phyloP scores from a whole-genome alignment of 2,329 filamentous ascomycete species.

The Rutstroemia sydowiana region DNA sequence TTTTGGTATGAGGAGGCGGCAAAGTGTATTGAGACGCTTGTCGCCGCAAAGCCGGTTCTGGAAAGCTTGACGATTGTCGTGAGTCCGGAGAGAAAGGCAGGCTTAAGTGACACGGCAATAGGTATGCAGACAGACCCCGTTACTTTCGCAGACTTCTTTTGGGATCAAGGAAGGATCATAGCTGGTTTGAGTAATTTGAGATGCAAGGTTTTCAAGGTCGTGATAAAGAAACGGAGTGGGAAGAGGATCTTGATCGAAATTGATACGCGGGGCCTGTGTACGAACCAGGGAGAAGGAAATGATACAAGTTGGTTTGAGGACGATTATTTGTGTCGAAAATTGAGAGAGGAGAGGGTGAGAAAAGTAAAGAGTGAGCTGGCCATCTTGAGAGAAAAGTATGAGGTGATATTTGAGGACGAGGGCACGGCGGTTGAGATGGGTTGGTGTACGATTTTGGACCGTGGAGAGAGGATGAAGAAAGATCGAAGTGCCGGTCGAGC shows the following conservation, averaged over 20 bases:
- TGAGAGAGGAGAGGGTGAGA: background rate
- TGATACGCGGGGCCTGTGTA: background rate
- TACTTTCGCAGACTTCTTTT: slow-evolving; percentile 24
- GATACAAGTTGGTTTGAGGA: slow-evolving; percentile 7
- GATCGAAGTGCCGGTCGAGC: background rate
- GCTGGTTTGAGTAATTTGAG: slow-evolving; percentile 14
- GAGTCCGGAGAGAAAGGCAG: slow-evolving; percentile 12
- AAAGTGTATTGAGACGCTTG: slow-evolving; percentile 14
- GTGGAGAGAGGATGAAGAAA: background rate
- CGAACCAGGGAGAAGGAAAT: background rate
- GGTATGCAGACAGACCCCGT: slow-evolving; percentile 14
- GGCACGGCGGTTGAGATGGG: slow-evolving; percentile 13
- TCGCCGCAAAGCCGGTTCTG: slow-evolving; percentile 13
- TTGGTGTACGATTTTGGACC: slow-evolving; percentile 10
- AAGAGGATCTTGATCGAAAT: background rate
- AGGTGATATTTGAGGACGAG: slow-evolving; percentile 18
- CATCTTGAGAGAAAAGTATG: slow-evolving; percentile 19
- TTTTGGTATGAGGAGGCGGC: slow-evolving; percentile 18
- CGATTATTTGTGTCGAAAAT: background rate
- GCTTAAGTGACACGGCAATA: slow-evolving; percentile 10
- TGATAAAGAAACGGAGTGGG: slow-evolving; percentile 18
- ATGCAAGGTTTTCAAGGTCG: slow-evolving; percentile 20
- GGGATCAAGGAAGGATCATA: slow-evolving; percentile 16
- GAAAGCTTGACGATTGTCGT: slow-evolving; percentile 20
- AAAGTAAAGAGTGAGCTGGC: slow-evolving; percentile 10